These are phyloP conservation scores for Eimeria falciformis DNA, from an alignment of 169 alveolate species.

Conservation along the genomic window DNA sequence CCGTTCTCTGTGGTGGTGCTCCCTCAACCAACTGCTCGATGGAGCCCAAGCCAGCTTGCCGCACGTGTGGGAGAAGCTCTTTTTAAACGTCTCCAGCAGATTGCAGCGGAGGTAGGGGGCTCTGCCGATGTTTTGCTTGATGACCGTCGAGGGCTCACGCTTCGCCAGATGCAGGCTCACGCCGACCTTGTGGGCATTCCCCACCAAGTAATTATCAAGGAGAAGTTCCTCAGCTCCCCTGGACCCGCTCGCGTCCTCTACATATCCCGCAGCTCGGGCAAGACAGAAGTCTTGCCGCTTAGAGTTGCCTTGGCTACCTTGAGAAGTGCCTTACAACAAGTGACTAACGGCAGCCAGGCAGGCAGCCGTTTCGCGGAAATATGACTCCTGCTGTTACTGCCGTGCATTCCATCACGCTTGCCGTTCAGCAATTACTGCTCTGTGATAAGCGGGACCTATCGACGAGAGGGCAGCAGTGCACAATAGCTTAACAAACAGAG, in stretches of 20 bases:
- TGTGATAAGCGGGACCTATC: no score
- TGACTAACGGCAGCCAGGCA: no score
- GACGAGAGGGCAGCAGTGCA: no score
- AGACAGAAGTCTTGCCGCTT: constrained; percentile 25
- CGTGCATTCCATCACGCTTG: no score
- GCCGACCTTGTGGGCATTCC: constrained; percentile 66
- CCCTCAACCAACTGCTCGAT: constrained; percentile 65
- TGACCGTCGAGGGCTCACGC: constrained; percentile 60
- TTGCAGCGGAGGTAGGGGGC: constrained; percentile 47
- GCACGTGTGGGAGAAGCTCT: constrained; percentile 46
- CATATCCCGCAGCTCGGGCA: constrained; percentile 32
- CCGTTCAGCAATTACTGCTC: no score
- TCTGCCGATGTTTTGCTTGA: constrained; percentile 50
- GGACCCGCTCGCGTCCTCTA: constrained; percentile 43
- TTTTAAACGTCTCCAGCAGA: constrained; percentile 23
- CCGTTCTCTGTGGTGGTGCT: constrained; percentile 41
- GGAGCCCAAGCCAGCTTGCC: constrained; percentile 18
- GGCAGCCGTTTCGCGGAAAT: no score
- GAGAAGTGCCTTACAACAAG: not conserved
- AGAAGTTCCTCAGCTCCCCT: constrained; percentile 18
- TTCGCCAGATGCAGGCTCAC: constrained; percentile 64
- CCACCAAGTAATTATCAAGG: constrained; percentile 44
- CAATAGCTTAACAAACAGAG: no score
- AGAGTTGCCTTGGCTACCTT: constrained; percentile 43
- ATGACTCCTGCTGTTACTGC: no score